Evolutionary conservation across 176 grass and related monocot genomes (phyloP).

Genomic region (Ensete ventricosum): DNA sequence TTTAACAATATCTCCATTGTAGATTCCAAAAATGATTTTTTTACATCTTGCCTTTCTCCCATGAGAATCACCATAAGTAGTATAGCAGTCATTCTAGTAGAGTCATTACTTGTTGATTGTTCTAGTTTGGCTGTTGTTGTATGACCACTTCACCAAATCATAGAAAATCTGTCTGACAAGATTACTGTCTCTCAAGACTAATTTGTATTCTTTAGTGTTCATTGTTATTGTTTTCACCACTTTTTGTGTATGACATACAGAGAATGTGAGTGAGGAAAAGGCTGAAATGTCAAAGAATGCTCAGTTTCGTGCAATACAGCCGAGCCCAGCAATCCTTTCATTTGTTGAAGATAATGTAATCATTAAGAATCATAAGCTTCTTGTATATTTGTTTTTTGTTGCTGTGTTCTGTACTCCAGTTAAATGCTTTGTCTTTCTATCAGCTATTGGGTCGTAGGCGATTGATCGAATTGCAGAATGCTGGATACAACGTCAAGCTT

Average conservation of each 20-base stretch:
- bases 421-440: slow-evolving; percentile 11
- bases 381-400: slow-evolving; percentile 3
- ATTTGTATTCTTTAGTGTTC: background rate
- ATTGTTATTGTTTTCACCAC: background rate
- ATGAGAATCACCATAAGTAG: background rate
- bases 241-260: slow-evolving; percentile 26
- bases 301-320: slow-evolving; percentile 78
- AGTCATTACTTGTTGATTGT: background rate
- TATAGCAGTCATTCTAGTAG: background rate
- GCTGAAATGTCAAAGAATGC: slow-evolving; percentile 82
- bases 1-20: slow-evolving; percentile 1
- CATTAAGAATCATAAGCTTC: slow-evolving; percentile 1
- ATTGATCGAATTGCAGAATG: slow-evolving; percentile 76
- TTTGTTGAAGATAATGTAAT: slow-evolving; percentile 96
- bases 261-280: slow-evolving; percentile 37
- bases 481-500: slow-evolving; percentile 75
- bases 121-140: background rate
- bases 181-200: background rate
- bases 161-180: background rate
- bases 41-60: background rate
- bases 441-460: slow-evolving; percentile 85
- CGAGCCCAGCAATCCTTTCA: slow-evolving; percentile 57
- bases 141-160: background rate
- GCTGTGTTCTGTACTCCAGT: background rate
- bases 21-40: background rate